phyloP scores from a whole-genome alignment of 164 flowering plant genomes.

The Kingdonia uniflora region DNA sequence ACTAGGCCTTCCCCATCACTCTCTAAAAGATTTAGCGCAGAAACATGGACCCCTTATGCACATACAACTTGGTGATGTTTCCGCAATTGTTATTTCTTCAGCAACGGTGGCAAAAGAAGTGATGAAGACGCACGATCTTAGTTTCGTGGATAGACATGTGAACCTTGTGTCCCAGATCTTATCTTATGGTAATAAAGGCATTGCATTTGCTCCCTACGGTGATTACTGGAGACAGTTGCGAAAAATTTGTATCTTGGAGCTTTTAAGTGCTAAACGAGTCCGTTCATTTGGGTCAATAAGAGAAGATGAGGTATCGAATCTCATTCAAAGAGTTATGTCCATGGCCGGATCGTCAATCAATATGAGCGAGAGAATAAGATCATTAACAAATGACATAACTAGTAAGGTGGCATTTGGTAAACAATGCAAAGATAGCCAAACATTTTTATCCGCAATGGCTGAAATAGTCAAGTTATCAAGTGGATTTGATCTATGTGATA shows the following conservation, averaged over 20 bases:
- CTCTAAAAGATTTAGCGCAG: not conserved
- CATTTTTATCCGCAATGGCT: not conserved
- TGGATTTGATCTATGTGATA: not conserved
- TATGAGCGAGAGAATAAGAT: not conserved
- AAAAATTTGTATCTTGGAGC: constrained; percentile 26
- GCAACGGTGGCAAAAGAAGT: constrained; percentile 12
- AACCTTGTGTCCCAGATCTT: constrained; percentile 10
- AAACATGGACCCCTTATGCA: constrained; percentile 37
- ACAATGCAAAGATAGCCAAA: not conserved
- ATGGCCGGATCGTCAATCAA: not conserved
- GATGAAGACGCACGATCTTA: constrained; percentile 25
- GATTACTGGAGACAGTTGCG: constrained; percentile 16
- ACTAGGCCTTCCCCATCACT: not conserved
- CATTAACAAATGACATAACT: not conserved
- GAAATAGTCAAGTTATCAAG: not conserved
- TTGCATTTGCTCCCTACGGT: constrained; percentile 28
- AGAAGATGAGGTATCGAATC: constrained; percentile 20
- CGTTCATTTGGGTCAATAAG: constrained; percentile 22
- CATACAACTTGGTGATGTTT: constrained; percentile 27
- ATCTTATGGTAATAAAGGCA: constrained; percentile 14
- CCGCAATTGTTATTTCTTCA: constrained; percentile 27
- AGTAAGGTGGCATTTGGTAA: not conserved
- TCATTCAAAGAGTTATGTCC: not conserved
- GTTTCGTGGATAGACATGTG: constrained; percentile 18
- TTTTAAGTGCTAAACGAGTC: constrained; percentile 25